phyloP scores from a whole-genome alignment of 2,329 filamentous ascomycete species.

The Cytospora piceicola region DNA sequence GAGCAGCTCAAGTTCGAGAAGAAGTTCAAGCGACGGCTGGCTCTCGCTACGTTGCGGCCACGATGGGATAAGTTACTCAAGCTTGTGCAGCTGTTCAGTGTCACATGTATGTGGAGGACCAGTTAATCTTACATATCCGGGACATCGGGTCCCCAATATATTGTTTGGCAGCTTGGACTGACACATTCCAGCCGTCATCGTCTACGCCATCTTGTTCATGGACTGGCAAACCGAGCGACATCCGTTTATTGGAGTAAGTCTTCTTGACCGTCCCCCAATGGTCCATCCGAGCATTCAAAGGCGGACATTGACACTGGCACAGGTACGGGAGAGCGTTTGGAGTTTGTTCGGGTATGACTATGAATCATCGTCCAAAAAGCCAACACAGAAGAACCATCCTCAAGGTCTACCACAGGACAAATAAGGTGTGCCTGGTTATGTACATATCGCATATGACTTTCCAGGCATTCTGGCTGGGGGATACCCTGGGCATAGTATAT shows the following conservation, averaged over 20 bases:
- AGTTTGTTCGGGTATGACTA: constrained; percentile 28
- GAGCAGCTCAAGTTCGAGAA: constrained; percentile 80
- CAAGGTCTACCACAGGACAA: background rate
- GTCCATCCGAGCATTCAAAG: background rate
- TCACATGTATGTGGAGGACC: constrained; percentile 54
- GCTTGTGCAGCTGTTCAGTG: constrained; percentile 64
- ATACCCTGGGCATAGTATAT: constrained; percentile 27
- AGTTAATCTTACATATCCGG: background rate
- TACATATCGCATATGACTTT: constrained; percentile 14
- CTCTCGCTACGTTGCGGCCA: constrained; percentile 64
- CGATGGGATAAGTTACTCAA: constrained; percentile 67
- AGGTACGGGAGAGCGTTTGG: constrained; percentile 37
- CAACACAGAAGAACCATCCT: constrained; percentile 5
- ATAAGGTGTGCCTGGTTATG: background rate
- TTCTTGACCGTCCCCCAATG: constrained; percentile 20
- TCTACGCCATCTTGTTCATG: constrained; percentile 65
- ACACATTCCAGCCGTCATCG: constrained; percentile 48
- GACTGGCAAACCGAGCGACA: constrained; percentile 55
- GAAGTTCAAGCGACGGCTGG: constrained; percentile 73
- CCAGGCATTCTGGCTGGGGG: constrained; percentile 24
- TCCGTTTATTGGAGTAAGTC: constrained; percentile 54
- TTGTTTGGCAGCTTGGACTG: background rate
- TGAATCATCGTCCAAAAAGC: constrained; percentile 10
- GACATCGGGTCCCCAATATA: background rate
- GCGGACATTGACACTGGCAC: constrained; percentile 24